Base-by-base conservation (phyloP, 23 red algal genomes). In the Cyanidiococcus yangmingshanensis region DNA sequence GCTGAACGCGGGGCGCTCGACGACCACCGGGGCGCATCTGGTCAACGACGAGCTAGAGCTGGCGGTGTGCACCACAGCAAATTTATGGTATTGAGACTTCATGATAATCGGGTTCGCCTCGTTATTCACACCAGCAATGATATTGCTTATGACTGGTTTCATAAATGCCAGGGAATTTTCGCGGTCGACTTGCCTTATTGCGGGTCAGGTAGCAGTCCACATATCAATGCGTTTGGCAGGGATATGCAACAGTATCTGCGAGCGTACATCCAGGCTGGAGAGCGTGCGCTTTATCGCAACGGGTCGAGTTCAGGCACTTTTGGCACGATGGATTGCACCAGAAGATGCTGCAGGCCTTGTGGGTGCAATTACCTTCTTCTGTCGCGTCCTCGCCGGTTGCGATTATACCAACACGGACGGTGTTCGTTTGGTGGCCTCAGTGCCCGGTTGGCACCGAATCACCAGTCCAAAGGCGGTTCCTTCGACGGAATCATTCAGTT, bases 61-160 rank as follows among this genome's bases (percentile, higher is more conserved):
- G 45, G 45, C 77, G 93, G 93, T 24, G 86, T 85, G 16, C 85
- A 91, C 67, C 93, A 97, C 59, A 68, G 87, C 39, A 97, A 97
- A 76, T 37, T 85, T 2, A 82, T 89, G 75, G 37, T 90, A 16
- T 57, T 87, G 58, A 87, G 85, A 84, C 90, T 82, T 59, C 34
- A 63, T 25, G 76, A 84, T 39, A 38, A 15, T 7, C 85, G 85
- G 30, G 79, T 89, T 58, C 84, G 93, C 38, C 71, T 97, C 31
- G 85, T 90, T 38, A 77, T 97, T 31, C 82, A 85, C 36, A 97
- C 93, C 1, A 84, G 87, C 27, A 97, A 97, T 79, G 82, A 87
- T 74, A 74, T 91, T 26, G 39, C 40, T 37, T 57, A 75, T 34
- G 93, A 97, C 76, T 97, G 93, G 93, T 77, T 83, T 34, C 77